Conservation (phyloP, 2,329 filamentous ascomycete species). For the Arachnomyces sp. region DNA sequence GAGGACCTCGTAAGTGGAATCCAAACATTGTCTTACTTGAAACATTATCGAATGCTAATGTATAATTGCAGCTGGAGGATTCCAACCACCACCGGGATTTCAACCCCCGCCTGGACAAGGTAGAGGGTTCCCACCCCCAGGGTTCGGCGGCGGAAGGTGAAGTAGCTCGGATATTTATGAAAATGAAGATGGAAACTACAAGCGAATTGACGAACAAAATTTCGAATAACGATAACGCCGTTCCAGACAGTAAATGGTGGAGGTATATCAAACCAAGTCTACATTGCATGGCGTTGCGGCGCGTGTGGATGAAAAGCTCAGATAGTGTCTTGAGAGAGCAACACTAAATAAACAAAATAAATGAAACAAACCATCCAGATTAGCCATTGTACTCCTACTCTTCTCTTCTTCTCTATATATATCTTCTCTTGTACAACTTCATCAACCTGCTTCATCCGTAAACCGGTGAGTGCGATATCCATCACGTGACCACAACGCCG, state of each 20-base stretch:
- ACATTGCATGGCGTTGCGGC: slow-evolving; percentile 36
- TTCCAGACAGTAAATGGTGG: background rate
- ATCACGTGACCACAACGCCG: slow-evolving; percentile 1
- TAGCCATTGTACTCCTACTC: background rate
- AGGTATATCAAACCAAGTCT: slow-evolving; percentile 16
- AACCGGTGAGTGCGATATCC: background rate
- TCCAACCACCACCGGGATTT: slow-evolving; percentile 63
- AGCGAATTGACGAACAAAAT: background rate
- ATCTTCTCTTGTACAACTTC: background rate
- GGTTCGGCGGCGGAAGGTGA: slow-evolving; percentile 31
- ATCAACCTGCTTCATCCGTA: background rate
- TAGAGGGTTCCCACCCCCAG: slow-evolving; percentile 46
- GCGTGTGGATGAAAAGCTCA: slow-evolving; percentile 30
- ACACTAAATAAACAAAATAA: slow-evolving; percentile 17
- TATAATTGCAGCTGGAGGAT: slow-evolving; percentile 39
- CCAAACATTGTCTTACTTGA: slow-evolving; percentile 37
- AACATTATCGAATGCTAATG: slow-evolving; percentile 27
- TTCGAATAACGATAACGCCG: background rate
- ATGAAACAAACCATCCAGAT: background rate
- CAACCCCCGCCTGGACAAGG: slow-evolving; percentile 58
- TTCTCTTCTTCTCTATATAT: background rate
- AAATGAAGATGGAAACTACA: slow-evolving; percentile 1
- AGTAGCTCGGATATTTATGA: slow-evolving; percentile 12
- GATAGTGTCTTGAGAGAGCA: slow-evolving; percentile 12
- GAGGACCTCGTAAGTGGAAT: slow-evolving; percentile 39